Conservation (phyloP, 2,329 filamentous ascomycete genomes). For the Cordyceps farinosa region DNA sequence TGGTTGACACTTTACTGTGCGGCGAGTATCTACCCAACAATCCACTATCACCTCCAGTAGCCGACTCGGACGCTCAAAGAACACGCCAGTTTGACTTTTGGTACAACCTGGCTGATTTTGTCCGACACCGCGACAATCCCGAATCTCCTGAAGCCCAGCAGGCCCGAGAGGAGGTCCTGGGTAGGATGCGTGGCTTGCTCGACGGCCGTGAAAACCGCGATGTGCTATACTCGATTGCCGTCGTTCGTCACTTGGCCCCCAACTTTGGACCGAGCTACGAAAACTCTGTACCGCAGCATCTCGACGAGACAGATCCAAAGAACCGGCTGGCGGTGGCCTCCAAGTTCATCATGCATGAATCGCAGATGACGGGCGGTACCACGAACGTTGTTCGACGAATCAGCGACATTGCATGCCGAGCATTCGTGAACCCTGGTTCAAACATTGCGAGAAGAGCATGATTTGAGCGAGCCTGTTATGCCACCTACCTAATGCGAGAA, state of each 20-base stretch:
- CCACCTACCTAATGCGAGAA: neutral
- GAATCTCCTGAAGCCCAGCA: slow-evolving; percentile 40
- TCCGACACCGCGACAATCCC: slow-evolving; percentile 57
- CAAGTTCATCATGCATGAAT: slow-evolving; percentile 65
- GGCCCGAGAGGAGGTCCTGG: slow-evolving; percentile 63
- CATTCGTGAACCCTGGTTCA: slow-evolving; percentile 52
- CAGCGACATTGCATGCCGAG: slow-evolving; percentile 61
- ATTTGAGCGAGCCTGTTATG: neutral
- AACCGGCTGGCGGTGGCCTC: slow-evolving; percentile 66
- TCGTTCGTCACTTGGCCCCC: slow-evolving; percentile 70
- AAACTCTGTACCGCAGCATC: slow-evolving; percentile 53
- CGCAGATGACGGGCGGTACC: slow-evolving; percentile 61
- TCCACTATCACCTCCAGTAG: slow-evolving; percentile 49
- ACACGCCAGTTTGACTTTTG: slow-evolving; percentile 75
- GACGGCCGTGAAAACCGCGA: slow-evolving; percentile 84
- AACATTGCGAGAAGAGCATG: slow-evolving; percentile 38
- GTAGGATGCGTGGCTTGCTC: slow-evolving; percentile 64
- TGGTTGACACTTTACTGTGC: slow-evolving; percentile 73
- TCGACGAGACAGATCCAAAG: slow-evolving; percentile 64
- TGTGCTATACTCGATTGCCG: slow-evolving; percentile 82
- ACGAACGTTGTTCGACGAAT: slow-evolving; percentile 70
- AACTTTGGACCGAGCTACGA: slow-evolving; percentile 58
- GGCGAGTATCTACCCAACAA: slow-evolving; percentile 62
- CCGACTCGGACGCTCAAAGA: slow-evolving; percentile 50
- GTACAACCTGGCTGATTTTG: slow-evolving; percentile 68